Evolutionary conservation across 108 stramenopile genomes (phyloP), one percentile per base, ranked within the genome.

Genomic region (Cyclotella distinguenda): DNA sequence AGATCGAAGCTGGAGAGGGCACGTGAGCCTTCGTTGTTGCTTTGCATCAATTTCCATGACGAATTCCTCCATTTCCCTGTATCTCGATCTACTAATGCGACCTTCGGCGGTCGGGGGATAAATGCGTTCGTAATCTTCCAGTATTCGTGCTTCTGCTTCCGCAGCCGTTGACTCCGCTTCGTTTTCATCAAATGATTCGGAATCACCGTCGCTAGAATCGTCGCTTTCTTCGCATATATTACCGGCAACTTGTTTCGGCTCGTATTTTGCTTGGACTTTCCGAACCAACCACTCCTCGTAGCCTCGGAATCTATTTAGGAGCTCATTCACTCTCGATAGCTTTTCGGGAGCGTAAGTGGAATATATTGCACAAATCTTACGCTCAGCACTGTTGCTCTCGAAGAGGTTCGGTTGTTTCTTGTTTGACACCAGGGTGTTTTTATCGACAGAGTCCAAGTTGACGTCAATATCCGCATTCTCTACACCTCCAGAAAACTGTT

Each of bases 281-380:
- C 42, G 58, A 30, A 78, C 45, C 21, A 87, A 60, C 80, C 82
- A 85, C 35, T 74, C 74, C 63, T 85, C 86, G 36, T 81, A 66
- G 12, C 86, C 86, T n/a, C 72, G 57, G 48, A 81, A 87, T 57
- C 74, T 83, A 22, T 54, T 34, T 22, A 87, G 33, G 46, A 85
- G 48, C 5, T 55, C 62, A 55, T 71, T 66, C 22, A 87, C 67
- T 31, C 74, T 75, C 16, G 55, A 8, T 11, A 87, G 63, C 61
- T 87, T 87, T 32, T 81, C 72, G 3, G 86, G 86, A 9, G 82
- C 81, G 39, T 78, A 72, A 21, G 57, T 77, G 40, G 39, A 27
- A 72, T 84, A 84, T 1, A 86, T 77, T 0, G 35, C 43, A 1
- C 54, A 35, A 12, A 84, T 77, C 36, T 60, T 60, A 32, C 60